Evolutionary conservation across 768 basidiomycete genomes (phyloP), one percentile per base, ranked within the genome.

Genomic region (Panellus pusillus): DNA sequence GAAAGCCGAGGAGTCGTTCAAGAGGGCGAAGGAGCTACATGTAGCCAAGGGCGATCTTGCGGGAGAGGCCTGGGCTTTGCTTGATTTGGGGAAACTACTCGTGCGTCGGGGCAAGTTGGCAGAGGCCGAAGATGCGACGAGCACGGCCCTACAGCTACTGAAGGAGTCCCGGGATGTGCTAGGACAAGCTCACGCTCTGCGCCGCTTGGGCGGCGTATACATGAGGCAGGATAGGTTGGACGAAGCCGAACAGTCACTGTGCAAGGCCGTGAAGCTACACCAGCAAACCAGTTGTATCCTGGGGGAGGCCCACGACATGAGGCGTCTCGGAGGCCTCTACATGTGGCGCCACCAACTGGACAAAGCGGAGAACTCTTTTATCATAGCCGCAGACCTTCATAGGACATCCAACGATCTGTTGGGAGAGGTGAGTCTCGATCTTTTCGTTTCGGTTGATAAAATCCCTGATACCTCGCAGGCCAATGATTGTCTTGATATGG

Each of bases 321-420:
- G 56, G 4, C 44, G 43, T 12, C 52, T 65, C 6, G 64, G 62
- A 28, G 41, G 44, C 1, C 14, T 61, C 6, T 61, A 58, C 27
- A 39, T 60, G 50, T 53, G 50, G 54, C 50, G 58, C 28, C 50
- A 53, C 39, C 58, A 60, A 35, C 50, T 54, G 8, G 46, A 54
- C 13, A 55, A 65, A 19, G 64, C 64, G 3, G 60, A 65, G 28
- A 40, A 20, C 27, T 63, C 52, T 14, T 61, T 65, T 32, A 53
- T 42, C 12, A 53, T 39, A 35, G 62, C 62, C 15, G 52, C 58
- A 8, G 50, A 59, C 6, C 61, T 65, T 7, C 57, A 65, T 27
- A 35, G 52, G 41, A 43, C 55, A 50, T 51, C 58, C 9, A 50
- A 60, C 14, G 54, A 60, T 53, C 50, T 60, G 1, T 24, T 60